These are phyloP conservation scores for Leucoagaricus sp. DNA, from an alignment of 1,284 basidiomycete genomes.

Conservation along the genomic window DNA sequence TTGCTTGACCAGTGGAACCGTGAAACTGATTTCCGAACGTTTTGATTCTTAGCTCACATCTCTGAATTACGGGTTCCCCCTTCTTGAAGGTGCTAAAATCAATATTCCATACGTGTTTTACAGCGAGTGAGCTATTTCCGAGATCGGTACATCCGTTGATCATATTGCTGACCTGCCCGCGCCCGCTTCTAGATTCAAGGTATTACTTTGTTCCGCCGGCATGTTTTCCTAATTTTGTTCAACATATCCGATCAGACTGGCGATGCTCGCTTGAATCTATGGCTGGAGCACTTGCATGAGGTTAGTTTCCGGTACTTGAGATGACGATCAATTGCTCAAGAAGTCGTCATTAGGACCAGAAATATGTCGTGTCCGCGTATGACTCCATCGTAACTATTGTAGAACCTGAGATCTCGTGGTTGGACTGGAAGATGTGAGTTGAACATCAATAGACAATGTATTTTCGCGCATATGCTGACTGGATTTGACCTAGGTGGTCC, in stretches of 20 bases:
- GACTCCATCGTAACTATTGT: slow-evolving; percentile 83
- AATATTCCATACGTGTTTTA: slow-evolving; percentile 77
- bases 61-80: slow-evolving; percentile 57
- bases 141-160: slow-evolving; percentile 3
- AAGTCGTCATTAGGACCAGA: slow-evolving; percentile 43
- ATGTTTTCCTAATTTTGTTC: background rate
- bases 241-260: slow-evolving; percentile 53
- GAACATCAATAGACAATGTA: background rate
- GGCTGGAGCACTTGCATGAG: slow-evolving; percentile 72
- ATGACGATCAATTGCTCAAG: slow-evolving; percentile 6
- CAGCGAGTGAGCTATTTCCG: slow-evolving; percentile 70
- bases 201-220: slow-evolving; percentile 26
- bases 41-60: slow-evolving; percentile 55
- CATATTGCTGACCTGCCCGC: slow-evolving; percentile 18
- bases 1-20: background rate
- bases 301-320: slow-evolving; percentile 39
- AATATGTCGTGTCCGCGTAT: slow-evolving; percentile 69
- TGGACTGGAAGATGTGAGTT: slow-evolving; percentile 80
- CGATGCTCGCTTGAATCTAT: slow-evolving; percentile 77
- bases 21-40: background rate
- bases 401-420: slow-evolving; percentile 77
- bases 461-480: background rate
- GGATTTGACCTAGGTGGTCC: slow-evolving; percentile 51
- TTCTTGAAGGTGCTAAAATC: slow-evolving; percentile 67
- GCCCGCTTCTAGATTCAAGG: slow-evolving; percentile 58